phyloP scores from a whole-genome alignment of 192 early-diverging fungal genomes.

The Podila horticola region DNA sequence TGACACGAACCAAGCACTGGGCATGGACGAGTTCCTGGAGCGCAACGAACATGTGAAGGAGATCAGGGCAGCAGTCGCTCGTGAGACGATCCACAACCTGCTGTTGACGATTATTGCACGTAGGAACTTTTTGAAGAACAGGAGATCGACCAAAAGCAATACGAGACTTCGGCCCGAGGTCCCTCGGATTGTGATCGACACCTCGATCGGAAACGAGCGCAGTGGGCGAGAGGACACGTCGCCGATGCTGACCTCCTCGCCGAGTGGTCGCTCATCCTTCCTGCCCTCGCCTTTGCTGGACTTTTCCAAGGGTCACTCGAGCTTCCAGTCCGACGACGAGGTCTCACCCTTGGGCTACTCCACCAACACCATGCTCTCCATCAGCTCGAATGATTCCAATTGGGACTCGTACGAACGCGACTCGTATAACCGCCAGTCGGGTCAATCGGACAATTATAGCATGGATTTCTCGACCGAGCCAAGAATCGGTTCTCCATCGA shows the following conservation, averaged over 20 bases:
- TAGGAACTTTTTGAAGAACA: constrained; percentile 40
- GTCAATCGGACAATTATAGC: constrained; percentile 11
- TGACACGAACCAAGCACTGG: constrained; percentile 35
- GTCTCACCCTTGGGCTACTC: constrained; percentile 21
- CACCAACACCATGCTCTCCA: constrained; percentile 38
- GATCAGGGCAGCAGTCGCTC: constrained; percentile 31
- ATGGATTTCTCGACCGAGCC: constrained; percentile 15
- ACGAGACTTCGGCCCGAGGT: constrained; percentile 45
- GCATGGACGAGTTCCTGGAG: constrained; percentile 43
- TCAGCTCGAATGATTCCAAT: constrained; percentile 32
- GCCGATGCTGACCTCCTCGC: constrained; percentile 41
- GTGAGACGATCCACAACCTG: constrained; percentile 48
- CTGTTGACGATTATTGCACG: constrained; percentile 37
- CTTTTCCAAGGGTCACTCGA: constrained; percentile 38
- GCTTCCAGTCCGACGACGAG: constrained; percentile 39
- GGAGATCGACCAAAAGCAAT: constrained; percentile 26
- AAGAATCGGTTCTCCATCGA: constrained; percentile 6
- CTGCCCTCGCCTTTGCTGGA: constrained; percentile 31
- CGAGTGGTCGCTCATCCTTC: constrained; percentile 17
- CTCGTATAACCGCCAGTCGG: constrained; percentile 15
- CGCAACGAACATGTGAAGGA: constrained; percentile 41
- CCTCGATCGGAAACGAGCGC: constrained; percentile 29
- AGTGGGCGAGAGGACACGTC: constrained; percentile 26
- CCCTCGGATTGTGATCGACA: constrained; percentile 47
- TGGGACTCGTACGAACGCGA: constrained; percentile 40